Conservation (phyloP, 2,329 filamentous ascomycete species). For the Trichocomaceae sp. region DNA sequence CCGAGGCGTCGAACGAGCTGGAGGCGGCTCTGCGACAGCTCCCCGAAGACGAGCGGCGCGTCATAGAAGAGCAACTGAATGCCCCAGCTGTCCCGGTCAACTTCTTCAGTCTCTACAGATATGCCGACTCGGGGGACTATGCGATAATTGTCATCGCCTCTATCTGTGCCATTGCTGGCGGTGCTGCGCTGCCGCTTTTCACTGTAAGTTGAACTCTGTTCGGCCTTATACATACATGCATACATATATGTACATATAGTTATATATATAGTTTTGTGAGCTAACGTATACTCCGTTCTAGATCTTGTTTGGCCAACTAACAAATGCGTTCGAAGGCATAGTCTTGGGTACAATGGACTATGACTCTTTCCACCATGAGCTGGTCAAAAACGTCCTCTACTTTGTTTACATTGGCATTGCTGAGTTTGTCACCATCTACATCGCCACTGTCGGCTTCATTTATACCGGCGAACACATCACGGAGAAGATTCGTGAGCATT, state of each 20-base stretch:
- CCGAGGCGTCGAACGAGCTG: slow-evolving; percentile 31
- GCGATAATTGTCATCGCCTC: slow-evolving; percentile 56
- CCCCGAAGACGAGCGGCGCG: slow-evolving; percentile 56
- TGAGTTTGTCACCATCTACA: slow-evolving; percentile 70
- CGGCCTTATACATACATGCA: too few relatives aligned
- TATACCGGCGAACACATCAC: slow-evolving; percentile 76
- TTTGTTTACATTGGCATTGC: slow-evolving; percentile 79
- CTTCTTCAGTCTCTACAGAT: slow-evolving; percentile 62
- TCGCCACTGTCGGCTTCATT: slow-evolving; percentile 82
- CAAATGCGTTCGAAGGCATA: slow-evolving; percentile 63
- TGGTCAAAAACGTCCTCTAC: slow-evolving; percentile 65
- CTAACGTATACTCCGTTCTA: too few relatives aligned
- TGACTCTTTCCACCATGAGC: slow-evolving; percentile 52
- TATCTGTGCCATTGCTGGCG: slow-evolving; percentile 62
- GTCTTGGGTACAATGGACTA: slow-evolving; percentile 46
- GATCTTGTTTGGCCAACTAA: slow-evolving; percentile 67
- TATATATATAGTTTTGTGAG: too few relatives aligned
- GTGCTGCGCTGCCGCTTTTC: slow-evolving; percentile 72
- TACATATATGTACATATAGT: too few relatives aligned
- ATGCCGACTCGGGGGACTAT: slow-evolving; percentile 60
- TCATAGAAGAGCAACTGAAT: slow-evolving; percentile 63
- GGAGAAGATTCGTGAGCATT: slow-evolving; percentile 71
- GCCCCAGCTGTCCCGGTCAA: slow-evolving; percentile 59
- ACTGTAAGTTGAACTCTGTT: slow-evolving; percentile 36
- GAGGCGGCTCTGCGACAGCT: slow-evolving; percentile 56